These are phyloP conservation scores for Hypoxylon sp. DNA, from an alignment of 2,329 filamentous ascomycete genomes.

Conservation along the genomic window DNA sequence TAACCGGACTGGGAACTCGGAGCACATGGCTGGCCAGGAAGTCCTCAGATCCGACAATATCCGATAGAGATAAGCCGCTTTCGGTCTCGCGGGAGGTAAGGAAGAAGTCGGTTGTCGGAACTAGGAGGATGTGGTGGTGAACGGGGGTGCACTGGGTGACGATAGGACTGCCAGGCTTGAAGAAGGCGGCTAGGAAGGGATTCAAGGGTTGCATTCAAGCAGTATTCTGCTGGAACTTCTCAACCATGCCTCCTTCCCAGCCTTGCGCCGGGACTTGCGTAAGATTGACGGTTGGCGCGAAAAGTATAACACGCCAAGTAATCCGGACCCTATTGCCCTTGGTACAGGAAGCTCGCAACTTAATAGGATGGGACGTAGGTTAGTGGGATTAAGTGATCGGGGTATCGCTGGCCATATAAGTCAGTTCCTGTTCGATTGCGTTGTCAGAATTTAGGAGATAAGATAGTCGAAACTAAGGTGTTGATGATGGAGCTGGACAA, in stretches of 20 bases:
- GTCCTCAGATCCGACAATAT: slow-evolving; percentile 89
- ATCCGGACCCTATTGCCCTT: slow-evolving; percentile 4
- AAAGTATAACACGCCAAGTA: slow-evolving; percentile 7
- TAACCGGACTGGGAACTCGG: slow-evolving; percentile 73
- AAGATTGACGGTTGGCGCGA: slow-evolving; percentile 12
- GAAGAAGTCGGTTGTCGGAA: slow-evolving; percentile 92
- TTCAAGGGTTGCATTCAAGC: slow-evolving; percentile 95
- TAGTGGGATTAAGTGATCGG: background rate
- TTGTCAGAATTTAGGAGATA: background rate
- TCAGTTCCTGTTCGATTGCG: background rate
- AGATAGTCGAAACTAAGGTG: slow-evolving; percentile 1
- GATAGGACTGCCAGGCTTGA: slow-evolving; percentile 83
- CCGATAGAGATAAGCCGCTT: slow-evolving; percentile 78
- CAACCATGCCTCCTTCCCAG: slow-evolving; percentile 40
- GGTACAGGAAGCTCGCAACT: slow-evolving; percentile 16
- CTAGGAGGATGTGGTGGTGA: slow-evolving; percentile 92
- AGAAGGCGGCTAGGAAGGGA: slow-evolving; percentile 98
- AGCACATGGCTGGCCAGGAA: slow-evolving; percentile 97
- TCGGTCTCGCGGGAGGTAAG: slow-evolving; percentile 90
- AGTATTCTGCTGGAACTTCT: slow-evolving; percentile 57
- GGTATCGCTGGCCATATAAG: slow-evolving; percentile 1
- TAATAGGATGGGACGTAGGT: background rate
- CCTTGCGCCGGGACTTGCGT: slow-evolving; percentile 33
- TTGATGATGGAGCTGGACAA: slow-evolving; percentile 8
- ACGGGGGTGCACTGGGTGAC: slow-evolving; percentile 90